Conservation (phyloP, 208 protist genomes). For the Vickermania ingenoplastis region DNA sequence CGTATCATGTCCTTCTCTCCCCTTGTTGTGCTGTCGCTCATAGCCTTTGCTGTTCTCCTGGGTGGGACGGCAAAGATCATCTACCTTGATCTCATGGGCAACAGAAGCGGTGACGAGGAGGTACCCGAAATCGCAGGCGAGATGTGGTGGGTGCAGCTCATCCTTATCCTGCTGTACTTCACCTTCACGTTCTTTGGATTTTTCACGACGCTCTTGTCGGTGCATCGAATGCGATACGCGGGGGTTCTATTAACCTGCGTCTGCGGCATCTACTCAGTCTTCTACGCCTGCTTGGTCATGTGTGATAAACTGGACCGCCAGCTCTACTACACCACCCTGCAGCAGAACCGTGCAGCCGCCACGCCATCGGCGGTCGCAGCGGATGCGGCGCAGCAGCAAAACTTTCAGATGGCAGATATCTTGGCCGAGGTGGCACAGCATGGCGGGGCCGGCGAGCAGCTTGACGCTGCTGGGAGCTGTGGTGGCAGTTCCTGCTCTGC, state of each 20-base stretch:
- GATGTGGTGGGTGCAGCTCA: background rate
- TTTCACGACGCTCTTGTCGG: background rate
- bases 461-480: background rate
- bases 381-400: background rate
- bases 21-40: too few relatives aligned
- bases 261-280: background rate
- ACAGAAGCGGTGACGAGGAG: background rate
- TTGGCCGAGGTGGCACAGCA: background rate
- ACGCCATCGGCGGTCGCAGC: background rate
- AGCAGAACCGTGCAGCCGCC: background rate
- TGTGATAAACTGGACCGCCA: background rate
- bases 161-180: background rate
- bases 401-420: background rate
- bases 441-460: too few relatives aligned
- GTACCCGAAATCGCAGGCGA: background rate
- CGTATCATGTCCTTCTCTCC: too few relatives aligned
- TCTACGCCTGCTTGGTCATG: background rate
- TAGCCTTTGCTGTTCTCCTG: too few relatives aligned
- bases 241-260: background rate
- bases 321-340: background rate
- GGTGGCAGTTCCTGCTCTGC: background rate
- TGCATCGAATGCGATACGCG: background rate
- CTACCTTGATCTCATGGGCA: background rate
- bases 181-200: background rate
- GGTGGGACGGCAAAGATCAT: too few relatives aligned